A percentile compares a stretch with the other conserved stretches of the same genome.
Conservation (phyloP, 805 yeast species). For the Teunomyces atbi region DNA sequence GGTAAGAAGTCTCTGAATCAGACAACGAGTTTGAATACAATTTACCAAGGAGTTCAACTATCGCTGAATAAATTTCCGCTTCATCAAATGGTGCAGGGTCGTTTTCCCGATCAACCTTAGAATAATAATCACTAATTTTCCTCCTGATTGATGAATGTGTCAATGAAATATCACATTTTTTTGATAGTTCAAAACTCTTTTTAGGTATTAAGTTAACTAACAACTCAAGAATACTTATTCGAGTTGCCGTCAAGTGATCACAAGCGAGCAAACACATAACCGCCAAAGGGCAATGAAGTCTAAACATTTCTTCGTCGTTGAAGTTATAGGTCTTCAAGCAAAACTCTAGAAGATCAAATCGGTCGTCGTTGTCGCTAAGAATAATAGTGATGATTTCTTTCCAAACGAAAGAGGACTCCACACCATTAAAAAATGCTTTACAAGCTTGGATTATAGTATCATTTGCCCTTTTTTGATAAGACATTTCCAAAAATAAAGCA, state of each 20-base stretch:
- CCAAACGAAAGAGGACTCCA: constrained; percentile 83
- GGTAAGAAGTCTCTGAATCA: constrained; percentile 13
- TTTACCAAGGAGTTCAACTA: constrained; percentile 17
- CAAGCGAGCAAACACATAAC: constrained; percentile 46
- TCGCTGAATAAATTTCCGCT: constrained; percentile 14
- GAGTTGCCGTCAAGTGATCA: constrained; percentile 14
- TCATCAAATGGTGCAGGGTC: neutral
- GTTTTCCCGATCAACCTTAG: neutral
- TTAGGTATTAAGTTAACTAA: constrained; percentile 60
- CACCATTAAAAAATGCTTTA: constrained; percentile 75
- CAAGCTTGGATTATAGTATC: constrained; percentile 57
- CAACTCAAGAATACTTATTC: constrained; percentile 41
- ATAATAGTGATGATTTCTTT: constrained; percentile 48
- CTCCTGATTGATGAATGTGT: neutral
- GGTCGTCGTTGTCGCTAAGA: constrained; percentile 19
- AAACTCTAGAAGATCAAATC: constrained; percentile 54
- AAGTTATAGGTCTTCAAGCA: constrained; percentile 66
- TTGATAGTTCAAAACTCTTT: constrained; percentile 44
- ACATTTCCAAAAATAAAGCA: constrained; percentile 57
- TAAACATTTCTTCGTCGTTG: constrained; percentile 82
- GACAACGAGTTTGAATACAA: constrained; percentile 17
- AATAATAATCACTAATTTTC: neutral
- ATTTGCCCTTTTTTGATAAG: constrained; percentile 28
- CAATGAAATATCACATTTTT: neutral
- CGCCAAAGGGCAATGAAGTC: constrained; percentile 72